Evolutionary conservation across 257 asterid genomes (phyloP).

Genomic region (Echium plantagineum): DNA sequence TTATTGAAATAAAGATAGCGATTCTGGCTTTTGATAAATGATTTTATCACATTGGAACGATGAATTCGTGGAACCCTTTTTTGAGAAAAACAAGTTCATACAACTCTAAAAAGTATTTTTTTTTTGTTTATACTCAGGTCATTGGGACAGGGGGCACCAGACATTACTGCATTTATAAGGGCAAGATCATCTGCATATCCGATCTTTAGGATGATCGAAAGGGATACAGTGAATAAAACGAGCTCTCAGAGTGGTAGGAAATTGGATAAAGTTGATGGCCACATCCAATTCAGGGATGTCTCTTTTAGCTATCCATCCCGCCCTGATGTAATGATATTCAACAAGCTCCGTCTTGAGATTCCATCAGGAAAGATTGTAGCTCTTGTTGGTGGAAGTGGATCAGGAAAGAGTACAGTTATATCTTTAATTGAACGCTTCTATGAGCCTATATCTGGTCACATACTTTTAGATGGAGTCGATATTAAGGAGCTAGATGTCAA

Average conservation of each 20-base stretch:
- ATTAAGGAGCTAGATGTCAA: slow-evolving; percentile 57
- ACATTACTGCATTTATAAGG: slow-evolving; percentile 70
- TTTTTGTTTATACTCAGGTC: slow-evolving; percentile 37
- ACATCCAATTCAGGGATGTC: slow-evolving; percentile 65
- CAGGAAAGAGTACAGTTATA: slow-evolving; percentile 91
- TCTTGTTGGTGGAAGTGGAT: slow-evolving; percentile 95
- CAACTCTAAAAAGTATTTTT: neutral
- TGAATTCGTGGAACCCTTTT: neutral
- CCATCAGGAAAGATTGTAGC: slow-evolving; percentile 89
- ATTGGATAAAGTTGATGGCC: slow-evolving; percentile 60
- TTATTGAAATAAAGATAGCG: too few relatives aligned
- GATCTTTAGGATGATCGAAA: slow-evolving; percentile 84
- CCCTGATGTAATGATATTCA: slow-evolving; percentile 59
- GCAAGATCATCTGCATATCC: slow-evolving; percentile 90
- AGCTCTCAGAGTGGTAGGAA: slow-evolving; percentile 39
- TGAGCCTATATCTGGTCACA: slow-evolving; percentile 56
- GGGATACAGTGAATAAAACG: slow-evolving; percentile 36
- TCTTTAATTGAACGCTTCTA: slow-evolving; percentile 91
- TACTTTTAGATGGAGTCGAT: slow-evolving; percentile 59
- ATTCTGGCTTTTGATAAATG: too few relatives aligned
- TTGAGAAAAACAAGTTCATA: neutral
- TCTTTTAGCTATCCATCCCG: slow-evolving; percentile 81
- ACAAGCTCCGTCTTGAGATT: slow-evolving; percentile 56
- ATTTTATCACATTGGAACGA: too few relatives aligned
- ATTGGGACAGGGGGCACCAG: slow-evolving; percentile 90